Percentiles rank a stretch among this genome's conserved stretches.
These are phyloP conservation scores for Xylaria nigripes DNA, from an alignment of 495 filamentous ascomycete species.

Conservation along the genomic window DNA sequence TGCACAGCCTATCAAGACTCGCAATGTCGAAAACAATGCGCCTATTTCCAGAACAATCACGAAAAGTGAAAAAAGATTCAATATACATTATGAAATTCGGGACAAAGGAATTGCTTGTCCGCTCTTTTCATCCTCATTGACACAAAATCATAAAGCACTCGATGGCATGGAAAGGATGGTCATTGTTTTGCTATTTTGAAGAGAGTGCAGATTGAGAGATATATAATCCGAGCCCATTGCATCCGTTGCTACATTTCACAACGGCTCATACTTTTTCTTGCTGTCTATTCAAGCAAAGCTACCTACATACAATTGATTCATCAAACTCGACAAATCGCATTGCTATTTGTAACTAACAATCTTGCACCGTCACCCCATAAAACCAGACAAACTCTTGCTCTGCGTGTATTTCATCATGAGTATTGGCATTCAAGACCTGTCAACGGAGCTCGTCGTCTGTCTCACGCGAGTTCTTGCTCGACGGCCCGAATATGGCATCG, in stretches of 20 bases:
- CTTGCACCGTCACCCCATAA: not conserved
- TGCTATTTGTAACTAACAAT: not conserved
- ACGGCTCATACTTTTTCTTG: not conserved
- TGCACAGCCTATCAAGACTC: not conserved
- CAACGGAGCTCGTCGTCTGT: conserved; percentile 8
- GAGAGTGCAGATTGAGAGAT: not conserved
- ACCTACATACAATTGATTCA: conserved; percentile 8
- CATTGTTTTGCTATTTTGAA: not conserved
- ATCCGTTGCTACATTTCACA: not conserved
- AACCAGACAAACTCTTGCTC: not conserved
- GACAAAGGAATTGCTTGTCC: conserved; percentile 1
- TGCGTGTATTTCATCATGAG: conserved; percentile 11
- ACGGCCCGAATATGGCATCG: conserved; percentile 23
- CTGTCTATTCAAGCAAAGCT: not conserved
- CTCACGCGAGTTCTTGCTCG: conserved; percentile 22
- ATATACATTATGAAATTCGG: not conserved
- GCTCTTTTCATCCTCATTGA: not conserved
- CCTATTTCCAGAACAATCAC: not conserved
- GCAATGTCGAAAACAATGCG: not conserved
- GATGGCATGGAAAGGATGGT: not conserved
- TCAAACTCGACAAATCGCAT: not conserved
- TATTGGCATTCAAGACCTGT: conserved; percentile 15
- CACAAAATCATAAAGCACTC: not conserved
- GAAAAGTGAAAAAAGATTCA: not conserved
- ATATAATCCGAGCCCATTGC: conserved; percentile 1